Evolutionary conservation across 768 basidiomycete genomes (phyloP).

Genomic region (Collybia sp.): DNA sequence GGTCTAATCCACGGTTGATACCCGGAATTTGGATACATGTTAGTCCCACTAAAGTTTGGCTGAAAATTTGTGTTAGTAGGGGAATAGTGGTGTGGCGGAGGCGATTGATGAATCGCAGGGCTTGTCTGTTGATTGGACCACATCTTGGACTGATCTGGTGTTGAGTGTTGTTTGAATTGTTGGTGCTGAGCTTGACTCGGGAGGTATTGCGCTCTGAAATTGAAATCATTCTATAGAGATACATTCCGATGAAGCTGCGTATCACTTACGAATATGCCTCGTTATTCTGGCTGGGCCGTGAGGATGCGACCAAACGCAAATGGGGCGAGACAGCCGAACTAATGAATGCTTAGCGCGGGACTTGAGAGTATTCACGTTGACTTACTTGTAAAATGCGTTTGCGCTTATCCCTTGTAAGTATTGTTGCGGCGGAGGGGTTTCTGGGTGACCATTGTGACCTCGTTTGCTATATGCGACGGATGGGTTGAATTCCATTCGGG

Average conservation of each 20-base stretch:
- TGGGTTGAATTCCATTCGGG: conserved; percentile 35
- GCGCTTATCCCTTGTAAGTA: conserved; percentile 37
- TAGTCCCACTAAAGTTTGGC: no score
- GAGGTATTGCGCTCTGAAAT: no score
- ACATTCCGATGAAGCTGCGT: background rate
- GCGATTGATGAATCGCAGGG: no score
- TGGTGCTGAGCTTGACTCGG: no score
- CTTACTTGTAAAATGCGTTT: conserved; percentile 56
- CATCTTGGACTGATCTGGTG: no score
- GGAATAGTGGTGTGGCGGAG: no score
- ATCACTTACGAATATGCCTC: conserved; percentile 11
- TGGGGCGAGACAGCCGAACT: conserved; percentile 55
- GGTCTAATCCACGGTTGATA: no score
- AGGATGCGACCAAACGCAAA: conserved; percentile 15
- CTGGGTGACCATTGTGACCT: background rate
- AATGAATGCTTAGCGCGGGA: background rate
- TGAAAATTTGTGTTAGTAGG: no score
- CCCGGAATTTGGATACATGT: no score
- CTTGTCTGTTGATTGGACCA: no score
- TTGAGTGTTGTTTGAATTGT: no score
- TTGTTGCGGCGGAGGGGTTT: background rate
- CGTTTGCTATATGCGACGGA: conserved; percentile 36
- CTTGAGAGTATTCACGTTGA: background rate
- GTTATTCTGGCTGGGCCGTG: conserved; percentile 5
- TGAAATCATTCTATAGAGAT: background rate